Evolutionary conservation across 2,329 filamentous ascomycete genomes (phyloP), one percentile per base, ranked within the genome.

Genomic region (Periglandula ipomoeae): DNA sequence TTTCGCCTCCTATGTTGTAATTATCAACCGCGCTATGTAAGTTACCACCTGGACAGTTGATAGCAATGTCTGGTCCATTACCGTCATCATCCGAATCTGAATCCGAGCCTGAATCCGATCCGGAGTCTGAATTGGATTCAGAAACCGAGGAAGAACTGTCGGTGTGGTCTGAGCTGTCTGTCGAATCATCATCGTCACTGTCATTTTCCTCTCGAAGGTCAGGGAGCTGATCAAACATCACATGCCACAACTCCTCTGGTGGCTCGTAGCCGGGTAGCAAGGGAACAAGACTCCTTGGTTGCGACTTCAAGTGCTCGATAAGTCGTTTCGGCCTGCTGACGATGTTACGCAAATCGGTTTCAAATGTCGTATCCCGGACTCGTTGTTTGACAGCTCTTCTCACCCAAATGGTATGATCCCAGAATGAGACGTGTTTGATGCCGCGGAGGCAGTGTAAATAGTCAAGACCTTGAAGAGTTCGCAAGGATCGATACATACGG

Each of bases 361-460:
- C 42, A 43, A 69, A 68, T 0, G 55, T 56, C 22, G 41, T 59
- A 46, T 69, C 63, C 9, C 64, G 55, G 1, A 69, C 54, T 0
- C 48, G 47, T 0, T 34, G 15, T 22, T 50, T 55, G 3, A 9
- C 10, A 3, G 40, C 13, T 0, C 5, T 0, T 0, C 22, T 11
- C 0, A 53, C n/a, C 55, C 59, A 67, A 11, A 54, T 50, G 19
- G 66, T 55, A 2, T 65, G 60, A 48, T 76, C 71, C 49, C 67
- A 70, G 46, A 75, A 69, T 0, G 63, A 59, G 0, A 74, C 50
- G n/a, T 57, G 58, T 1, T 58, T 49, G 40, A 77, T 52, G 0
- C 73, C 74, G 1, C 74, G 68, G 4, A 77, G 66, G 22, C 64
- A 58, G 11, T 64, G 57, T 3, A 77, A 37, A 23, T 67, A 71